These are phyloP conservation scores for Mycena amicta DNA, from an alignment of 768 basidiomycete genomes.

Conservation along the genomic window DNA sequence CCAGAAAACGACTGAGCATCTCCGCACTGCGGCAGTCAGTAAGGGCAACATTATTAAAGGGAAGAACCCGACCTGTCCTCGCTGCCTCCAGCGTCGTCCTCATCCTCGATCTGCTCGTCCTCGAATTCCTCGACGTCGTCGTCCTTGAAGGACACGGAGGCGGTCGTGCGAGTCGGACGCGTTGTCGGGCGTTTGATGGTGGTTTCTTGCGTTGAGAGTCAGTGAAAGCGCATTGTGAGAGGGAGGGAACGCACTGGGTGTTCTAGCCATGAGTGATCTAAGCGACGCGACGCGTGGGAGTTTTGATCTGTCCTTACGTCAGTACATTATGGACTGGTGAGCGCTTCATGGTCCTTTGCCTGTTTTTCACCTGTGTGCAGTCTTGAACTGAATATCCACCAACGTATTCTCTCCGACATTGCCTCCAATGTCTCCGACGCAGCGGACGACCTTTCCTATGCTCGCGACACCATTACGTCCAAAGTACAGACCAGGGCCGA, in stretches of 20 bases:
- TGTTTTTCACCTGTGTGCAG: conserved; percentile 36
- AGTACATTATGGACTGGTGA: conserved; percentile 57
- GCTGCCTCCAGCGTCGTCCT: conserved; percentile 15
- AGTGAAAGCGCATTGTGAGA: neutral
- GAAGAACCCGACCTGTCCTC: too few relatives aligned
- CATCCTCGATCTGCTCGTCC: conserved; percentile 16
- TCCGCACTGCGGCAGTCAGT: too few relatives aligned
- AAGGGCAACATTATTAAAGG: too few relatives aligned
- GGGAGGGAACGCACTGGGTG: conserved; percentile 23
- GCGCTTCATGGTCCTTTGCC: conserved; percentile 19
- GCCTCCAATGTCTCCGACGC: conserved; percentile 56
- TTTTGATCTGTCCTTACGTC: too few relatives aligned
- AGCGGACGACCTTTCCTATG: conserved; percentile 47
- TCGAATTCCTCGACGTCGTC: conserved; percentile 24
- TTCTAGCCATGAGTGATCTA: conserved; percentile 27
- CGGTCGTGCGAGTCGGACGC: conserved; percentile 24
- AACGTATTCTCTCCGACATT: conserved; percentile 74
- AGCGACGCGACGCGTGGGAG: too few relatives aligned
- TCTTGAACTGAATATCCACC: conserved; percentile 78
- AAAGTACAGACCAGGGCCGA: conserved; percentile 53
- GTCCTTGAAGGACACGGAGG: conserved; percentile 23
- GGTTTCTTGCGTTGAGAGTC: neutral
- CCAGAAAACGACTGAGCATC: conserved; percentile 10
- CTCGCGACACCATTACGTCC: conserved; percentile 61
- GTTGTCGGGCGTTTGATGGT: conserved; percentile 14